phyloP scores from a whole-genome alignment of 2,329 filamentous ascomycete species.

The Colletotrichum tamarilloi region DNA sequence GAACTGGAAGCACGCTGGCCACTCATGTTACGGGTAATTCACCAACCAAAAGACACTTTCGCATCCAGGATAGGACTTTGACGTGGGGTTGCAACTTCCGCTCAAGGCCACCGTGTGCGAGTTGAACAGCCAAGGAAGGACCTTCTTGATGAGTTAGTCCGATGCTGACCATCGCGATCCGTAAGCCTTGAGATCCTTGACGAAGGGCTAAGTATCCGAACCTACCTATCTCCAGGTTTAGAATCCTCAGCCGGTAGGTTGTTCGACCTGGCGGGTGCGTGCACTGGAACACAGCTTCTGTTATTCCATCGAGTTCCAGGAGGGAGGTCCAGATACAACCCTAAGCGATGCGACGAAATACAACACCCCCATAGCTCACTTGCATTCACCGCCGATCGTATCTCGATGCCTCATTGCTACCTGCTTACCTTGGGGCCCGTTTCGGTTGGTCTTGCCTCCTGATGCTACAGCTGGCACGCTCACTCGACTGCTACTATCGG shows the following conservation, averaged over 20 bases:
- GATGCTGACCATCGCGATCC: no score
- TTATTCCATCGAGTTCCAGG: background rate
- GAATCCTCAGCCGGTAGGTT: background rate
- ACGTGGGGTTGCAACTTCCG: constrained; percentile 11
- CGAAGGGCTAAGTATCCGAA: background rate
- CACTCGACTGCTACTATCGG: background rate
- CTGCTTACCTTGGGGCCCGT: background rate
- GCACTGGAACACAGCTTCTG: background rate
- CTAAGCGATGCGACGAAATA: background rate
- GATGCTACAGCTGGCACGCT: background rate
- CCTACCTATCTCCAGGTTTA: background rate
- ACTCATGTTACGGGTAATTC: background rate
- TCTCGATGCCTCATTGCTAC: background rate
- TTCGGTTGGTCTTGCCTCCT: background rate
- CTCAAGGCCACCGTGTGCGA: background rate
- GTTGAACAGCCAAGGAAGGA: background rate
- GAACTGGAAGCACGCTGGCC: constrained; percentile 2
- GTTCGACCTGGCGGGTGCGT: background rate
- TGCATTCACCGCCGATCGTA: background rate
- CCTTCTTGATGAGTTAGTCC: background rate
- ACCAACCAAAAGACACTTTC: background rate
- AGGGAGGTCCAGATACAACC: background rate
- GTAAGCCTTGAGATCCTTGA: no score
- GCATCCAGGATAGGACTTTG: background rate
- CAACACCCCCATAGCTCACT: background rate